Conservation (phyloP, 345 rosid genomes). For the Murraya koenigii region DNA sequence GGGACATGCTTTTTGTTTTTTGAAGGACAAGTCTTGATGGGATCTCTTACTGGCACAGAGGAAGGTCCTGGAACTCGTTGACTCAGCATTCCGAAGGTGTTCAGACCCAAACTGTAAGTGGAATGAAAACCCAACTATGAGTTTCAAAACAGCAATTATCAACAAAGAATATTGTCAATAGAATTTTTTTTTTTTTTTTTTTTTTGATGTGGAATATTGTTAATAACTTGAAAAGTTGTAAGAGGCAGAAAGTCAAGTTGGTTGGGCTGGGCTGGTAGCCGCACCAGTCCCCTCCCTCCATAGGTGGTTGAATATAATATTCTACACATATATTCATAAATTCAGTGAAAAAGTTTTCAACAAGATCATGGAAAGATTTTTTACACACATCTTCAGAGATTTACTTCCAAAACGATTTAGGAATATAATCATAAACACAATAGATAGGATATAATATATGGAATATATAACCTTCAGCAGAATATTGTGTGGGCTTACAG, state of each 20-base stretch:
- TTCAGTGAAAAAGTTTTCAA: background rate
- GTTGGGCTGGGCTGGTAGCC: background rate
- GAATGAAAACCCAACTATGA: conserved; percentile 7
- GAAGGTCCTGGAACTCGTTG: conserved; percentile 23
- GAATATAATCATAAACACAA: conserved; percentile 2
- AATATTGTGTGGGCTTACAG: conserved; percentile 16
- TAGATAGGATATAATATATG: background rate
- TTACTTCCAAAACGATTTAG: conserved; percentile 7
- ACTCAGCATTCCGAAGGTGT: conserved; percentile 24
- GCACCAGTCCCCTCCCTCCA: background rate
- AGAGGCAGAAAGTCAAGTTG: background rate
- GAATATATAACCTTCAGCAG: conserved; percentile 39
- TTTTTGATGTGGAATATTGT: no score
- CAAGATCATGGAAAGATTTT: background rate
- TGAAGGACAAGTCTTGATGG: conserved; percentile 14
- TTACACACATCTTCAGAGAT: background rate
- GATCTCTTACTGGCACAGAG: conserved; percentile 42
- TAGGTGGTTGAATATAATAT: background rate
- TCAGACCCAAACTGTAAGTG: conserved; percentile 37
- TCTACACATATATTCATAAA: background rate
- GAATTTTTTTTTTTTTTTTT: no score
- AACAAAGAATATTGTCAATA: background rate
- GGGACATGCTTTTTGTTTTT: conserved; percentile 31
- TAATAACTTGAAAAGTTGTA: background rate
- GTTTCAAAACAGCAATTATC: background rate